Evolutionary conservation across 1,284 basidiomycete genomes (phyloP).

Genomic region (Kalmanozyma brasiliensis): DNA sequence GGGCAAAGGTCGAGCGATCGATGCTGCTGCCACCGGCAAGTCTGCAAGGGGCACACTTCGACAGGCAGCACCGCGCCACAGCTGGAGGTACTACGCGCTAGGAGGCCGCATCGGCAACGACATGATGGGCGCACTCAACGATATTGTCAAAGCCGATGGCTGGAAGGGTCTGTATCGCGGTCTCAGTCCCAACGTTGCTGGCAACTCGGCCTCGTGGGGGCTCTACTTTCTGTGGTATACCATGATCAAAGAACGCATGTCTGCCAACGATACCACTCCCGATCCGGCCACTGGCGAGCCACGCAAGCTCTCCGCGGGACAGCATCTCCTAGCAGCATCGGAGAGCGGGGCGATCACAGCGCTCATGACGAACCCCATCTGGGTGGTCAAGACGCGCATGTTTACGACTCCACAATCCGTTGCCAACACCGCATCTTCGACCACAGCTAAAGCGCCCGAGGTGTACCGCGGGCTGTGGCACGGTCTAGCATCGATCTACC

Average conservation of each 20-base stretch:
- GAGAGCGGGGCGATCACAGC: constrained; percentile 93
- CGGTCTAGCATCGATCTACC: constrained; percentile 54
- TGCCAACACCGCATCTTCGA: constrained; percentile 9
- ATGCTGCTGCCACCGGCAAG: constrained; percentile 2
- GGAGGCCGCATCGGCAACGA: constrained; percentile 73
- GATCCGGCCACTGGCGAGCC: constrained; percentile 19
- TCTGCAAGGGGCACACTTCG: constrained; percentile 8
- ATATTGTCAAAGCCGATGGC: constrained; percentile 81
- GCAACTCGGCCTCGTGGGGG: constrained; percentile 97
- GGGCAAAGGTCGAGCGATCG: constrained; percentile 30
- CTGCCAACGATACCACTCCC: constrained; percentile 13
- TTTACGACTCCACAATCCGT: constrained; percentile 78
- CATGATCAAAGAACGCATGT: constrained; percentile 79
- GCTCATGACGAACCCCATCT: constrained; percentile 95
- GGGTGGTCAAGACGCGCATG: constrained; percentile 98
- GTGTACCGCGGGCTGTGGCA: constrained; percentile 58
- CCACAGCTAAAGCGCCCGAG: constrained; percentile 14
- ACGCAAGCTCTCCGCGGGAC: constrained; percentile 75
- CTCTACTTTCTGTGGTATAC: constrained; percentile 99
- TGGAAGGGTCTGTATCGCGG: constrained; percentile 91
- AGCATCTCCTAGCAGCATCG: constrained; percentile 89
- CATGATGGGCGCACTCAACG: constrained; percentile 78
- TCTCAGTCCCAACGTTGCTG: constrained; percentile 87
- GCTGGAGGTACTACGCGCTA: constrained; percentile 48
- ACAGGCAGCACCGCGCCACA: constrained; percentile 7